Conservation (phyloP, 257 asterid genomes). For the Parsonsia alboflavescens region DNA sequence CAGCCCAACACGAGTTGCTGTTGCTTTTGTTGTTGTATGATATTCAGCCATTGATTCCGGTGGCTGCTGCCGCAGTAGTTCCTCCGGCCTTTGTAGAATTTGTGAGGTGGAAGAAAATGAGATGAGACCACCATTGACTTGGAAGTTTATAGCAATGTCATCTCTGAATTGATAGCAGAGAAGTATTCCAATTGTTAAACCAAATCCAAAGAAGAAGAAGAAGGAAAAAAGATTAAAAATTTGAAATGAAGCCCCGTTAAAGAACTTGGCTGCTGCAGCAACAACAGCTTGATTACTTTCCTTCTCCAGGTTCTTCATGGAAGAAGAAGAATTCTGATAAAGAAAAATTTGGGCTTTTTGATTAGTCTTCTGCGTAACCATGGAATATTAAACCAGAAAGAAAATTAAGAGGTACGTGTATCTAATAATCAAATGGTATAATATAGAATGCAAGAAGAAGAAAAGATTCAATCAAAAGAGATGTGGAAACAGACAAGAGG, state of each 20-base stretch:
- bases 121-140: slow-evolving; percentile 41
- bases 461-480: background rate
- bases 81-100: background rate
- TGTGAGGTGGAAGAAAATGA: slow-evolving; percentile 31
- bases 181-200: slow-evolving; percentile 47
- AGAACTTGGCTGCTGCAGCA: background rate
- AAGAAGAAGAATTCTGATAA: background rate
- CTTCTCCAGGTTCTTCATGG: slow-evolving; percentile 6
- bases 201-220: slow-evolving; percentile 30
- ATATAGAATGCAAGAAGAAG: background rate
- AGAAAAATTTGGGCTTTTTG: background rate
- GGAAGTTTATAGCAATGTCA: slow-evolving; percentile 47
- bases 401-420: too few species aligned
- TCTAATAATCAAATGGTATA: too few species aligned
- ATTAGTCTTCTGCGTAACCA: background rate
- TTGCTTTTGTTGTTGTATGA: background rate
- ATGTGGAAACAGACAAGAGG: background rate
- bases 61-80: background rate
- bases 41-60: background rate
- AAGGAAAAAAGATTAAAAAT: background rate
- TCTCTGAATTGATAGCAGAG: slow-evolving; percentile 47
- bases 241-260: background rate
- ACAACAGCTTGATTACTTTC: background rate
- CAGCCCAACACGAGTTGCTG: background rate
- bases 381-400: background rate